These are phyloP conservation scores for Cryptosporidium felis DNA, from an alignment of 169 alveolate species.

Conservation along the genomic window DNA sequence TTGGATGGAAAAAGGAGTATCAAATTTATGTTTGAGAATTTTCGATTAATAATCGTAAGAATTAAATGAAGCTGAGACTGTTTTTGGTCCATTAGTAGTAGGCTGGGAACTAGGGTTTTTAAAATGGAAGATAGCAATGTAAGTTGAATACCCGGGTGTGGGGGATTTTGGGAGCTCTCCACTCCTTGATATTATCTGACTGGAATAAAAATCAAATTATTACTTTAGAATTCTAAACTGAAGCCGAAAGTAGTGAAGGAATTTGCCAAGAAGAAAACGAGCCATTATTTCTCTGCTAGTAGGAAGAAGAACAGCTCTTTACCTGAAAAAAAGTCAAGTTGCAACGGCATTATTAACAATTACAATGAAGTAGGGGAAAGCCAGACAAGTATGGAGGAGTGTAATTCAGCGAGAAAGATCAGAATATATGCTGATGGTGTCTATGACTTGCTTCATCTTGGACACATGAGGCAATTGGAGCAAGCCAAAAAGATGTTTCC, in stretches of 20 bases:
- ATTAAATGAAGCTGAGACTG: too few relatives aligned
- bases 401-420: conserved; percentile 79
- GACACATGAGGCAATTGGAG: conserved; percentile 95
- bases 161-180: not conserved
- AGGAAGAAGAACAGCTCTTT: not conserved
- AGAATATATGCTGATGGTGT: conserved; percentile 90
- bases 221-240: not conserved
- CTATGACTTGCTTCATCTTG: conserved; percentile 95
- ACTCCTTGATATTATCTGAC: too few relatives aligned
- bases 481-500: conserved; percentile 95
- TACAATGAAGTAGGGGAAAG: not conserved
- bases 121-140: not conserved
- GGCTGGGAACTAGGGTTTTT: too few relatives aligned
- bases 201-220: too few relatives aligned
- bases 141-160: not conserved
- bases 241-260: conserved; percentile 7
- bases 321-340: not conserved
- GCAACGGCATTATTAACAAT: not conserved
- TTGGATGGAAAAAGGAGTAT: too few relatives aligned
- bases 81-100: too few relatives aligned
- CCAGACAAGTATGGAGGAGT: conserved; percentile 63
- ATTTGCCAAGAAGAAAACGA: not conserved
- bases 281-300: too few relatives aligned
- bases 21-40: too few relatives aligned
- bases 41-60: too few relatives aligned